Evolutionary conservation across 108 stramenopile genomes (phyloP).

Genomic region (Pseudonitzschia delicatissima): DNA sequence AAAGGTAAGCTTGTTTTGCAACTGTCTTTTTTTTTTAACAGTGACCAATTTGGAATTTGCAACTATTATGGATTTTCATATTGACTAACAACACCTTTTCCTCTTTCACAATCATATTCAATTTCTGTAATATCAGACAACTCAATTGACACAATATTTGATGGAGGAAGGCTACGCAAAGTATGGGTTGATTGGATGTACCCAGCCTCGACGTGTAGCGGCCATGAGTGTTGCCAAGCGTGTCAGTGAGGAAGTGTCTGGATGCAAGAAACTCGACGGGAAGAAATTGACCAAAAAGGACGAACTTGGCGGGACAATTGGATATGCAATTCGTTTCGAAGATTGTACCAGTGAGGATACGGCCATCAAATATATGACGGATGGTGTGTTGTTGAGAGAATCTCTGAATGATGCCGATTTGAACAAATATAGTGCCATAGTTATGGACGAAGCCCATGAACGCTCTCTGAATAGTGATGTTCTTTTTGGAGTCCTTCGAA

Average conservation of each 20-base stretch:
- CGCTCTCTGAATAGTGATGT: conserved; percentile 95
- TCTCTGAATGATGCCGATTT: conserved; percentile 92
- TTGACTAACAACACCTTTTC: neutral
- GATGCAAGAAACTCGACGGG: conserved; percentile 52
- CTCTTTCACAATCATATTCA: neutral
- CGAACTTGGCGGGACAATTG: conserved; percentile 91
- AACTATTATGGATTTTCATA: neutral
- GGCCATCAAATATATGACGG: conserved; percentile 94
- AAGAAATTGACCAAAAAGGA: conserved; percentile 58
- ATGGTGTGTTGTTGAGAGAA: conserved; percentile 97
- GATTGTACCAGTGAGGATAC: conserved; percentile 89
- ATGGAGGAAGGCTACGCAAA: conserved; percentile 94
- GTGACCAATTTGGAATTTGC: no score
- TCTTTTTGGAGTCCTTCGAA: conserved; percentile 94
- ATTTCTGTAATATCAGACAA: conserved; percentile 67
- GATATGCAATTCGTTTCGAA: conserved; percentile 99
- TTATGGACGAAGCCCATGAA: conserved; percentile 99
- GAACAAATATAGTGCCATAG: conserved; percentile 86
- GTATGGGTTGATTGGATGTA: conserved; percentile 96
- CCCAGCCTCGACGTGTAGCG: conserved; percentile 95
- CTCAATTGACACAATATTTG: conserved; percentile 97
- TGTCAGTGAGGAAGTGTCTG: conserved; percentile 94
- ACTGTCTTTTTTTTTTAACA: neutral
- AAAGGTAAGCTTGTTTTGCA: conserved; percentile 16
- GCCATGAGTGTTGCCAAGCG: conserved; percentile 99